A percentile compares a stretch with the other conserved stretches of the same genome.
Conservation (phyloP, 345 rosid genomes). For the Bruguiera parviflora region DNA sequence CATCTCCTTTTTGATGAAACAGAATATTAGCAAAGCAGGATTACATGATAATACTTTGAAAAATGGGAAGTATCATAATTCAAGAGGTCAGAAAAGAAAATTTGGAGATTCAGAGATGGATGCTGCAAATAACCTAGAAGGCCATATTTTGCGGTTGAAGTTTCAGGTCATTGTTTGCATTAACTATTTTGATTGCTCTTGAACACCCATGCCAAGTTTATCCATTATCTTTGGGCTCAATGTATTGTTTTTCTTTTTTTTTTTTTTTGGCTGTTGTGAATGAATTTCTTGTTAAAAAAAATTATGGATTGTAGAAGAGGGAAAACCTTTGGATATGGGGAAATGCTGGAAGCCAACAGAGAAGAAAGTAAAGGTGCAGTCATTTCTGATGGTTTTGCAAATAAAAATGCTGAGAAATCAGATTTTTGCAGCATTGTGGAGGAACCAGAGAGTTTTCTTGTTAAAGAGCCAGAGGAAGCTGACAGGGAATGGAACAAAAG, state of each 20-base stretch:
- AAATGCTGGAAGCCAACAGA: not conserved
- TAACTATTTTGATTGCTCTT: not conserved
- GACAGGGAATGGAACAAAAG: too few relatives aligned
- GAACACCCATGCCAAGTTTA: not conserved
- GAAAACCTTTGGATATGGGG: not conserved
- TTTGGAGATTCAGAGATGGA: not conserved
- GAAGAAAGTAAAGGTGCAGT: too few relatives aligned
- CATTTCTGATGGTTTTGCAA: too few relatives aligned
- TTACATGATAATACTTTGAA: not conserved
- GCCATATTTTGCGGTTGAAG: not conserved
- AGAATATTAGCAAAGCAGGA: not conserved
- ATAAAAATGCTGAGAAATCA: too few relatives aligned
- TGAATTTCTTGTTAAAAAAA: too few relatives aligned
- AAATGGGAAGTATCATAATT: not conserved
- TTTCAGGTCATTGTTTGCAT: constrained; percentile 11
- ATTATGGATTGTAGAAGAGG: too few relatives aligned
- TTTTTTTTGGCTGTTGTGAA: not conserved
- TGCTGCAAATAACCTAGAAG: not conserved
- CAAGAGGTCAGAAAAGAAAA: not conserved
- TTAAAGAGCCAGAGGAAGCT: too few relatives aligned
- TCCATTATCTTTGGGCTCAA: not conserved
- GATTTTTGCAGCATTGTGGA: too few relatives aligned
- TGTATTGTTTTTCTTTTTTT: not conserved
- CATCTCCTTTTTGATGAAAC: not conserved
- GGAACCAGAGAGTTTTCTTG: too few relatives aligned